These are phyloP conservation scores for Cryptosporidium sp. DNA, from an alignment of 169 alveolate genomes.

Conservation along the genomic window DNA sequence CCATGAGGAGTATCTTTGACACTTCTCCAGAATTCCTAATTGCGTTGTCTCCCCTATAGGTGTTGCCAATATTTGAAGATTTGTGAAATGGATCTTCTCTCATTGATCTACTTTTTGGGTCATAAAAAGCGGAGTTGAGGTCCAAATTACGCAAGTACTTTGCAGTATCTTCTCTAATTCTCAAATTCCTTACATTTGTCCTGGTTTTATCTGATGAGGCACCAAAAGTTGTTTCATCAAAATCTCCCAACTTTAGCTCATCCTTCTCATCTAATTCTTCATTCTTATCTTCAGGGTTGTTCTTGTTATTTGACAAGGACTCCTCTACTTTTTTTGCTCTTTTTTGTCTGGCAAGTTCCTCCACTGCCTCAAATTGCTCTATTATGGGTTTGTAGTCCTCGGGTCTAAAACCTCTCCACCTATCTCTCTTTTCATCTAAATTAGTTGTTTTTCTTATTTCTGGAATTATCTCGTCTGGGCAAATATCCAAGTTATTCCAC, in stretches of 20 bases:
- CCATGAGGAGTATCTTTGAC: slow-evolving; percentile 42
- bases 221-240: slow-evolving; percentile 81
- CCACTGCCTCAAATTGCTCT: slow-evolving; percentile 89
- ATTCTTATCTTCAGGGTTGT: not conserved
- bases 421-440: slow-evolving; percentile 95
- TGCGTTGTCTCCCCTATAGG: slow-evolving; percentile 91
- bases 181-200: slow-evolving; percentile 90
- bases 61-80: slow-evolving; percentile 78
- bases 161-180: slow-evolving; percentile 98
- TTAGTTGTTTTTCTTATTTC: slow-evolving; percentile 43
- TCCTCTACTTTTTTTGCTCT: slow-evolving; percentile 82
- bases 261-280: slow-evolving; percentile 65
- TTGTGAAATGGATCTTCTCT: slow-evolving; percentile 90
- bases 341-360: slow-evolving; percentile 86
- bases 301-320: slow-evolving; percentile 24
- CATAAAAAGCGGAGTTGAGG: slow-evolving; percentile 94
- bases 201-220: slow-evolving; percentile 86
- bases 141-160: slow-evolving; percentile 94
- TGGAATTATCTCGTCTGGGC: slow-evolving; percentile 92
- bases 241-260: slow-evolving; percentile 77
- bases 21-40: slow-evolving; percentile 85
- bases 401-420: slow-evolving; percentile 97
- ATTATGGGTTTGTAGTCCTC: slow-evolving; percentile 87
- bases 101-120: slow-evolving; percentile 96
- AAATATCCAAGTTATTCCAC: slow-evolving; percentile 89